Base-by-base conservation (phyloP, 2,329 filamentous ascomycete species). In the Colletotrichum plurivorum region DNA sequence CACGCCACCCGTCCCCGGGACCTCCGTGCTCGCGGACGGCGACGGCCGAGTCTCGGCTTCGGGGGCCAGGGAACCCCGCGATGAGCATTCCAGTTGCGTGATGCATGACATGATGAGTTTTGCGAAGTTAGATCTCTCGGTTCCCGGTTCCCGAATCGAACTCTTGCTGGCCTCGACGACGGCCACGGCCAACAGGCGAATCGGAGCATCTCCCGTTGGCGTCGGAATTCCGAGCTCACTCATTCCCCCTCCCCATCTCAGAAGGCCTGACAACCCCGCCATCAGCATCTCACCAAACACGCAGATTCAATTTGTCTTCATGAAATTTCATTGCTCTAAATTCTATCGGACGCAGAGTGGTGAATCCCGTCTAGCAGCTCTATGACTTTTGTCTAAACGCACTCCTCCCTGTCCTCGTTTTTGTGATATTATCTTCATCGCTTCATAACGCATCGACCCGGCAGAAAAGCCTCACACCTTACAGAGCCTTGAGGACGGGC, bases 401-500 rank as follows among this genome's bases (percentile, higher is more conserved):
- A 41, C 54, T 70, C 48, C 41, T 45, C 46, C 15, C 22, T 25
- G 13, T 51, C 55, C 43, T 58, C 43, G 15, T 25, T 31, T 46
- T 49, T 5, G 12, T 49, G 7, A 49, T 56, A 41, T 22, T 46
- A 15, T 46, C n/a, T 25, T 25, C 59, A 62, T 62, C 36, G 43
- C 59, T 39, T 62, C 59, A 36, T 62, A 27, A 62, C 41, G 45
- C 45, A n/a, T 52, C 25, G 1, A 8, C 15, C 20, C 48, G 48
- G 20, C n/a, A 13, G 25, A 13, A 9, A 49, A 49, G n/a, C 12
- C 31, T 55, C 52, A 55, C 31, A 63, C 59, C 41, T 60, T 67
- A 80, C 82, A 89, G 73, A 89, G 79, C 79, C 87, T 86, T 63
- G 85, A 89, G 77, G 57, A 89, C 84, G 67, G 81, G 85, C 70